Evolutionary conservation across 768 basidiomycete species (phyloP).

Genomic region (Leccinum ochraceum): DNA sequence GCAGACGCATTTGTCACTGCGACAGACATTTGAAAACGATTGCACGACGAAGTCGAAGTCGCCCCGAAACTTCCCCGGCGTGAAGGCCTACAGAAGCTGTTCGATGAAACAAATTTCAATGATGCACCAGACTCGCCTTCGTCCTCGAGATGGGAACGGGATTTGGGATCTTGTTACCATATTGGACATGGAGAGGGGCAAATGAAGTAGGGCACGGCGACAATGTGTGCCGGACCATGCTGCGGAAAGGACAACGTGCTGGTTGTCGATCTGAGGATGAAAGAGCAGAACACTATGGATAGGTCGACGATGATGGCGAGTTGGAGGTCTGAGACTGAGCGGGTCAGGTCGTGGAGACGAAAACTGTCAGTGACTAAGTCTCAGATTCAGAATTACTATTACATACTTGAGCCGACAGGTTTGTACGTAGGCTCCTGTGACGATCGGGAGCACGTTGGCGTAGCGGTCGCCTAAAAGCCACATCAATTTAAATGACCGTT

Average conservation of each 20-base stretch:
- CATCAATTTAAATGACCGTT: slow-evolving; percentile 12
- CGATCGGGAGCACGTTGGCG: slow-evolving; percentile 24
- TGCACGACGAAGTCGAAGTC: slow-evolving; percentile 12
- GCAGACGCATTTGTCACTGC: slow-evolving; percentile 13
- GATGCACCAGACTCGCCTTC: slow-evolving; percentile 10
- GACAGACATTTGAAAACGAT: slow-evolving; percentile 7
- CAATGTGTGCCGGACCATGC: background rate
- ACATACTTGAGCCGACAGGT: slow-evolving; percentile 21
- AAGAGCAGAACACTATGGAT: slow-evolving; percentile 1
- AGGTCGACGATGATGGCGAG: slow-evolving; percentile 1
- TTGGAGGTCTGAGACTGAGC: background rate
- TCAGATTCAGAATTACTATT: slow-evolving; percentile 17
- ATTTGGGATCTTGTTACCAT: slow-evolving; percentile 6
- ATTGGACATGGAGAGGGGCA: slow-evolving; percentile 15
- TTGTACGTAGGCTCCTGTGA: slow-evolving; percentile 30
- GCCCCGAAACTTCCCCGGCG: background rate
- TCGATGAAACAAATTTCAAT: slow-evolving; percentile 12
- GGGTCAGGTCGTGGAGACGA: slow-evolving; percentile 2
- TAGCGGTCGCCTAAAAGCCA: slow-evolving; percentile 25
- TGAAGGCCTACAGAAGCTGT: slow-evolving; percentile 10
- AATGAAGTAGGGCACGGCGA: slow-evolving; percentile 19
- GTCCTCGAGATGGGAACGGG: slow-evolving; percentile 11
- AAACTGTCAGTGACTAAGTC: background rate
- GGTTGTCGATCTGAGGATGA: slow-evolving; percentile 25
- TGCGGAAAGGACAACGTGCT: slow-evolving; percentile 5